phyloP scores from a whole-genome alignment of 352 stramenopile species.

The Globisporangium viniferum region DNA sequence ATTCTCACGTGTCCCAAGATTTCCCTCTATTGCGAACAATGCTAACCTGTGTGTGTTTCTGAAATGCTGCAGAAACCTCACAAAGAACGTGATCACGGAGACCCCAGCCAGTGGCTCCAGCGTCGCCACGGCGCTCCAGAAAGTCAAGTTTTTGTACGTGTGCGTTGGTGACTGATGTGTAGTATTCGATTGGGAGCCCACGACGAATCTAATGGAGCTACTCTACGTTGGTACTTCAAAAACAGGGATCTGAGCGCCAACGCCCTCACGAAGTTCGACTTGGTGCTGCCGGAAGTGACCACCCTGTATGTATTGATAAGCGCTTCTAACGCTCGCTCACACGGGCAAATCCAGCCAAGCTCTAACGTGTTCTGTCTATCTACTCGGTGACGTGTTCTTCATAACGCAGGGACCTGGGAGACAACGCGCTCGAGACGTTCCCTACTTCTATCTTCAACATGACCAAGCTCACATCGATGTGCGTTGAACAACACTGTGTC shows the following conservation, averaged over 20 bases:
- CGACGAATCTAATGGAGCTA: neutral
- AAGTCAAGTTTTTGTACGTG: slow-evolving; percentile 42
- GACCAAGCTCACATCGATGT: slow-evolving; percentile 65
- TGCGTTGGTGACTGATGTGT: neutral
- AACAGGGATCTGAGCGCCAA: slow-evolving; percentile 47
- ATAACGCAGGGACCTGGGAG: slow-evolving; percentile 34
- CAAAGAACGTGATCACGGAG: slow-evolving; percentile 54
- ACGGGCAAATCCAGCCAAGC: neutral
- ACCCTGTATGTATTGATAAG: slow-evolving; percentile 24
- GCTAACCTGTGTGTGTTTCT: neutral
- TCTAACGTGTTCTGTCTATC: neutral
- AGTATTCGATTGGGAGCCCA: neutral
- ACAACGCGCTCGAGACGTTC: slow-evolving; percentile 58
- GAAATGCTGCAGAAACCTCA: slow-evolving; percentile 36
- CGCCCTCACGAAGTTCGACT: slow-evolving; percentile 39
- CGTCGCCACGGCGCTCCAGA: slow-evolving; percentile 35
- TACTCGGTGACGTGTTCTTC: neutral
- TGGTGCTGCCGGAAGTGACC: slow-evolving; percentile 34
- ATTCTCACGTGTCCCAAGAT: neutral
- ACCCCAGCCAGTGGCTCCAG: slow-evolving; percentile 29
- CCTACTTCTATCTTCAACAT: slow-evolving; percentile 62
- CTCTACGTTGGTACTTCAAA: neutral
- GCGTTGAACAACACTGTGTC: slow-evolving; percentile 10
- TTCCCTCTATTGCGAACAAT: neutral
- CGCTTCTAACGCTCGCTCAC: neutral